phyloP scores from a whole-genome alignment of 2,329 filamentous ascomycete species.

The Aureobasidium lini region DNA sequence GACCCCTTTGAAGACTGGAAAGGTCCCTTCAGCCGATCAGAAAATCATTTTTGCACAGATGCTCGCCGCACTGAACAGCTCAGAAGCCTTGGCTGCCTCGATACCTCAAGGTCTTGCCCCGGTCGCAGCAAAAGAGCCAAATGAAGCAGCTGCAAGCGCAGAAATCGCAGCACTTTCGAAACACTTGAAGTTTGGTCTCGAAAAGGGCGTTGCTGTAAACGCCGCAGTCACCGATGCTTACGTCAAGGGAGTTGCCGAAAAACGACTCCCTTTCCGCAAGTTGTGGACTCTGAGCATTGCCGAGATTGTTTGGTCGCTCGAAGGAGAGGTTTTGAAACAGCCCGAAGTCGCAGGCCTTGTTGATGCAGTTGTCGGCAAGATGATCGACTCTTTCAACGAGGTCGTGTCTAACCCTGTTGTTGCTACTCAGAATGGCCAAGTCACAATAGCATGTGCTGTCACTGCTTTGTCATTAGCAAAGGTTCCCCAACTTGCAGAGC shows the following conservation, averaged over 20 bases:
- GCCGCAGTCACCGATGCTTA: conserved; percentile 63
- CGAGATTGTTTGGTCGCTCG: conserved; percentile 57
- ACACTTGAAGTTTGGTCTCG: conserved; percentile 56
- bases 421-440: conserved; percentile 73
- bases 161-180: conserved; percentile 66
- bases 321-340: conserved; percentile 41
- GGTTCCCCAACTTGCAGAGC: conserved; percentile 46
- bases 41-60: conserved; percentile 76
- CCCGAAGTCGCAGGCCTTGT: conserved; percentile 41
- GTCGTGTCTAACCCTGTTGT: conserved; percentile 68
- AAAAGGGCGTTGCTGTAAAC: conserved; percentile 53
- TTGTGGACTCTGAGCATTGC: conserved; percentile 73
- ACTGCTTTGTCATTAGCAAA: conserved; percentile 53
- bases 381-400: conserved; percentile 69
- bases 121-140: conserved; percentile 75
- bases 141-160: conserved; percentile 70
- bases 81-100: conserved; percentile 55
- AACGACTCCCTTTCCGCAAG: conserved; percentile 68
- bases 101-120: conserved; percentile 59
- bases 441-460: conserved; percentile 70
- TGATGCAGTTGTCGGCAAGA: conserved; percentile 43
- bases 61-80: conserved; percentile 57
- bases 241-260: conserved; percentile 76
- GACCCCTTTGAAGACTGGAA: conserved; percentile 70
- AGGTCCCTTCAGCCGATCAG: conserved; percentile 78